Evolutionary conservation across 2,329 filamentous ascomycete species (phyloP).

Genomic region (Ceratocystis colombiana): DNA sequence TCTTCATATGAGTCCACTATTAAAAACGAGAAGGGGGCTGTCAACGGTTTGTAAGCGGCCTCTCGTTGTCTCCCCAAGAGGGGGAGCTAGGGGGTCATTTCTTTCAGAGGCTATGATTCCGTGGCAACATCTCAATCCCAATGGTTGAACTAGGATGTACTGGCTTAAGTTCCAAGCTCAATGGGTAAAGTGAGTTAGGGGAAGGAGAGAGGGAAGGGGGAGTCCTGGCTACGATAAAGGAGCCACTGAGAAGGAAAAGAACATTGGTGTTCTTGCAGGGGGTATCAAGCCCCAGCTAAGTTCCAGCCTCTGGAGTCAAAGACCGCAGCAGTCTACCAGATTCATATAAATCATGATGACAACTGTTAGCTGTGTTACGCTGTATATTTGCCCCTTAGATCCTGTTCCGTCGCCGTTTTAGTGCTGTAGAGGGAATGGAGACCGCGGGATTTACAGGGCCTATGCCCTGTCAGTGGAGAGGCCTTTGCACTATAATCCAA

Average conservation of each 20-base stretch:
- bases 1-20: not conserved
- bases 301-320: too few relatives aligned
- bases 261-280: too few relatives aligned
- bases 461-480: not conserved
- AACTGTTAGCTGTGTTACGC: not conserved
- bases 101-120: not conserved
- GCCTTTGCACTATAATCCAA: conserved; percentile 9
- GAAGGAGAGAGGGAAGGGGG: too few relatives aligned
- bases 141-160: not conserved
- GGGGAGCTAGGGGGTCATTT: not conserved
- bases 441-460: conserved; percentile 6
- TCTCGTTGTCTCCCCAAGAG: not conserved
- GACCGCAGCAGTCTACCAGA: not conserved
- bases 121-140: not conserved
- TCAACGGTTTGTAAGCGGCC: not conserved
- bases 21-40: not conserved
- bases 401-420: not conserved
- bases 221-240: too few relatives aligned
- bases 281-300: too few relatives aligned
- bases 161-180: not conserved
- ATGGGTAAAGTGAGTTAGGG: too few relatives aligned
- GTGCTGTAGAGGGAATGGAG: not conserved
- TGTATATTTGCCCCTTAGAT: not conserved
- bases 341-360: not conserved
- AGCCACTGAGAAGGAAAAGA: too few relatives aligned